Evolutionary conservation across 805 yeast species (phyloP).

Genomic region (Kuraishia piskuri): DNA sequence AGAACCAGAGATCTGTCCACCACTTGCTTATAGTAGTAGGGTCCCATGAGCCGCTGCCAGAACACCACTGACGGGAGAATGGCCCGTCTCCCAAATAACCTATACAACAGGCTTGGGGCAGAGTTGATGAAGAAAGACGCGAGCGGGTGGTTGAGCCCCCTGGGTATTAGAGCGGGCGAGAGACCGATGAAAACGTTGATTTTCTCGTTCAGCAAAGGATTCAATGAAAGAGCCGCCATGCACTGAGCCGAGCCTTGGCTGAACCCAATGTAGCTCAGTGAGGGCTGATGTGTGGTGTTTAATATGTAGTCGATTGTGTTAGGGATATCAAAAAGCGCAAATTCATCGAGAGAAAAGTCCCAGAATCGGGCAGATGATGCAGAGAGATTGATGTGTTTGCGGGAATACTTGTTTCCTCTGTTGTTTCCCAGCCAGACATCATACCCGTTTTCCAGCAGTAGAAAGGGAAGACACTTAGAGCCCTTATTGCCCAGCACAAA

Average conservation of each 20-base stretch:
- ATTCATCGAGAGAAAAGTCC: conserved; percentile 90
- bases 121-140: conserved; percentile 52
- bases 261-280: conserved; percentile 75
- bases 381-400: conserved; percentile 52
- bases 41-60: conserved; percentile 44
- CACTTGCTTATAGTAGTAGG: conserved; percentile 34
- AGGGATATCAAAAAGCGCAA: conserved; percentile 88
- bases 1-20: conserved; percentile 36
- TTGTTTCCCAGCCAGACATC: conserved; percentile 96
- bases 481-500: conserved; percentile 34
- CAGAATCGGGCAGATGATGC: conserved; percentile 49
- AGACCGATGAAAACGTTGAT: conserved; percentile 41
- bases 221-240: conserved; percentile 71
- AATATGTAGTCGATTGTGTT: conserved; percentile 71
- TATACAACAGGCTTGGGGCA: conserved; percentile 63
- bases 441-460: conserved; percentile 71
- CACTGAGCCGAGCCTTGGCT: conserved; percentile 96
- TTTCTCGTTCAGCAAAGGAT: conserved; percentile 56
- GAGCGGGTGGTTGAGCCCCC: conserved; percentile 67
- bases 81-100: conserved; percentile 67
- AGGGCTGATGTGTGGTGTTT: conserved; percentile 30
- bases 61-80: conserved; percentile 67
- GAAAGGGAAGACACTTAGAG: conserved; percentile 57
- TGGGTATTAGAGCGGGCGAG: conserved; percentile 94
- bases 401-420: conserved; percentile 87